Conservation (phyloP, 768 basidiomycete species). For the Hydnum rufescens region DNA sequence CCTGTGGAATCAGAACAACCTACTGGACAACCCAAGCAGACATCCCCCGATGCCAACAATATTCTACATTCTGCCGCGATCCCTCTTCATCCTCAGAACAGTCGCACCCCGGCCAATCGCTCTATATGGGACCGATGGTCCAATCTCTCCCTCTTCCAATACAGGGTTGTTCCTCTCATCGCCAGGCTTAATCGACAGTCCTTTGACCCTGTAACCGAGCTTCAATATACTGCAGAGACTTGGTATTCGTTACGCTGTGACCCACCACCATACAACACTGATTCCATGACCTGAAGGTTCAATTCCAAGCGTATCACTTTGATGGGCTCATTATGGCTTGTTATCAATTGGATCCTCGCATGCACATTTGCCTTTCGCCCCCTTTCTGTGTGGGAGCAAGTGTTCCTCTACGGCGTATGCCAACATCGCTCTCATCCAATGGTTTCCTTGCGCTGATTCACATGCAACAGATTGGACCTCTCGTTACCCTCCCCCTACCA, state of each 20-base stretch:
- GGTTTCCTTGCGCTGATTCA: not conserved
- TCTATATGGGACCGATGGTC: not conserved
- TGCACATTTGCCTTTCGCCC: not conserved
- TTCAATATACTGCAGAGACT: constrained; percentile 5
- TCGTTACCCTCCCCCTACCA: constrained; percentile 15
- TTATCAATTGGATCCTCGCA: constrained; percentile 7
- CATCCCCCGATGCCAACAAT: not conserved
- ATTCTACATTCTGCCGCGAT: not conserved
- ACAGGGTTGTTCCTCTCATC: not conserved
- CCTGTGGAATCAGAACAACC: not conserved
- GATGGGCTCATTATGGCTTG: constrained; percentile 1
- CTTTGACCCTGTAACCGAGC: constrained; percentile 3
- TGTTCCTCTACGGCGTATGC: constrained; percentile 9
- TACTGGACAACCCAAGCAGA: not conserved
- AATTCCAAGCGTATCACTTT: not conserved
- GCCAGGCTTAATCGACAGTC: constrained; percentile 1
- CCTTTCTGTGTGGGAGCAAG: not conserved
- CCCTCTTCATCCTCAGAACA: not conserved
- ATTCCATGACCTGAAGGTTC: not conserved
- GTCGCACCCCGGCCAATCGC: not conserved
- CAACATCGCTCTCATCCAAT: not conserved
- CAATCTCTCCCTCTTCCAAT: not conserved
- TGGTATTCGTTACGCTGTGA: not conserved
- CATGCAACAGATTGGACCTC: constrained; percentile 4
- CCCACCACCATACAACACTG: not conserved